A percentile compares a stretch with the other conserved stretches of the same genome.
Evolutionary conservation across 2,329 filamentous ascomycete genomes (phyloP).

Genomic region (Claviceps humidiphila): DNA sequence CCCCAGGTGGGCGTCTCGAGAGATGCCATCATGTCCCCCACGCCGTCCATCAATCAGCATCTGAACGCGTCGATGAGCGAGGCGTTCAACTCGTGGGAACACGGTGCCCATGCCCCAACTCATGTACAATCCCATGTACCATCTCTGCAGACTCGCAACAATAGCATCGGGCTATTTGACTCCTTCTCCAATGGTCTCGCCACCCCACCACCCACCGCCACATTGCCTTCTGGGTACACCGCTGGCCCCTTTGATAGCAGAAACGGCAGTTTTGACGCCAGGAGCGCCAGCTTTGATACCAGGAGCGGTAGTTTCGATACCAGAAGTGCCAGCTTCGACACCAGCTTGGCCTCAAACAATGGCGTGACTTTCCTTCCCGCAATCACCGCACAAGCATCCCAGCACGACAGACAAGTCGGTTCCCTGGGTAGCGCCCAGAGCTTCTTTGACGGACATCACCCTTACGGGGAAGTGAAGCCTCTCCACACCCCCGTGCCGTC

Average conservation of each 20-base stretch:
- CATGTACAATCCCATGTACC: slow-evolving; percentile 19
- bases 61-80: slow-evolving; percentile 43
- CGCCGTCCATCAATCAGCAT: slow-evolving; percentile 35
- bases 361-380: slow-evolving; percentile 19
- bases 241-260: slow-evolving; percentile 8
- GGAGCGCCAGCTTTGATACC: slow-evolving; percentile 4
- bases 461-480: slow-evolving; percentile 22
- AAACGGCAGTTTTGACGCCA: slow-evolving; percentile 27
- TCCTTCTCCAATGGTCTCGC: slow-evolving; percentile 39
- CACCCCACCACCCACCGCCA: slow-evolving; percentile 43
- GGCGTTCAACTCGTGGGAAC: slow-evolving; percentile 39
- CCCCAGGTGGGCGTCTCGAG: slow-evolving; percentile 20
- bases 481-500: slow-evolving; percentile 16
- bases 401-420: slow-evolving; percentile 13
- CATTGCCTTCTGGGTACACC: slow-evolving; percentile 33
- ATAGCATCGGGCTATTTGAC: slow-evolving; percentile 30
- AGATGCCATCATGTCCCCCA: slow-evolving; percentile 41
- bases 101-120: slow-evolving; percentile 11
- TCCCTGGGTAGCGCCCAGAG: slow-evolving; percentile 14
- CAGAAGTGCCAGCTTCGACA: slow-evolving; percentile 28
- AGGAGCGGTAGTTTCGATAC: slow-evolving; percentile 4
- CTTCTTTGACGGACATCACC: slow-evolving; percentile 21
- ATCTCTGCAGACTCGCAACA: slow-evolving; percentile 20
- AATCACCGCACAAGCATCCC: slow-evolving; percentile 12
- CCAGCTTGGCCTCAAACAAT: slow-evolving; percentile 17